Evolutionary conservation across 2,329 filamentous ascomycete species (phyloP).

Genomic region (Didymella pomorum): DNA sequence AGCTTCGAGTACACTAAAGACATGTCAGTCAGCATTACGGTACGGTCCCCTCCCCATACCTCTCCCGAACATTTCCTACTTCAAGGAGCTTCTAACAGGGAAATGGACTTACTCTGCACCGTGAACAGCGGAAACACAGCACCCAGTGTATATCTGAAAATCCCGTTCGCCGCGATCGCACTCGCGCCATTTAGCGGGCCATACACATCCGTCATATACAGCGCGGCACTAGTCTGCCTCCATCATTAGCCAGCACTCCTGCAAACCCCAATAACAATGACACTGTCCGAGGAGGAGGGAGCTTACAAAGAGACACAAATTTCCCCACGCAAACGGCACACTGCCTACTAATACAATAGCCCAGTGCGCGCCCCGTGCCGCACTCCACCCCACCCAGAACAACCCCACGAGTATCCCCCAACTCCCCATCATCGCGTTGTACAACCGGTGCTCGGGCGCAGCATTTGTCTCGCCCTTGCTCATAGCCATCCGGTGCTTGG

Average conservation of each 20-base stretch:
- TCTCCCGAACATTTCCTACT: no score
- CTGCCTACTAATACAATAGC: conserved; percentile 61
- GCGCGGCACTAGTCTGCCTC: conserved; percentile 33
- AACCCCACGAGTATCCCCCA: conserved; percentile 62
- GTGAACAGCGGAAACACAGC: conserved; percentile 50
- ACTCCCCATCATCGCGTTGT: conserved; percentile 66
- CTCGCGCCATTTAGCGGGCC: conserved; percentile 45
- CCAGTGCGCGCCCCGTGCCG: conserved; percentile 58
- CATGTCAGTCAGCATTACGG: background rate
- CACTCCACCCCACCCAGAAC: conserved; percentile 70
- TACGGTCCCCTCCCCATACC: background rate
- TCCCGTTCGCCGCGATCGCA: conserved; percentile 50
- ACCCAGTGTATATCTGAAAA: conserved; percentile 49
- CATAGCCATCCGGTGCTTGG: conserved; percentile 37
- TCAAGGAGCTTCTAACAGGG: no score
- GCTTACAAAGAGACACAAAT: conserved; percentile 68
- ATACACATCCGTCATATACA: conserved; percentile 47
- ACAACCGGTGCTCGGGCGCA: conserved; percentile 65
- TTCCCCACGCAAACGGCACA: conserved; percentile 67
- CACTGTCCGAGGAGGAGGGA: no score
- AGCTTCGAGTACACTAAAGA: conserved; percentile 41
- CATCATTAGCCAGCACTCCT: background rate
- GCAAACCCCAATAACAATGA: no score
- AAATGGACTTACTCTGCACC: conserved; percentile 40
- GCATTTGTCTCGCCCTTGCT: conserved; percentile 42